These are phyloP conservation scores for Magnusiomyces sp. DNA, from an alignment of 1,139 yeast species.

Conservation along the genomic window DNA sequence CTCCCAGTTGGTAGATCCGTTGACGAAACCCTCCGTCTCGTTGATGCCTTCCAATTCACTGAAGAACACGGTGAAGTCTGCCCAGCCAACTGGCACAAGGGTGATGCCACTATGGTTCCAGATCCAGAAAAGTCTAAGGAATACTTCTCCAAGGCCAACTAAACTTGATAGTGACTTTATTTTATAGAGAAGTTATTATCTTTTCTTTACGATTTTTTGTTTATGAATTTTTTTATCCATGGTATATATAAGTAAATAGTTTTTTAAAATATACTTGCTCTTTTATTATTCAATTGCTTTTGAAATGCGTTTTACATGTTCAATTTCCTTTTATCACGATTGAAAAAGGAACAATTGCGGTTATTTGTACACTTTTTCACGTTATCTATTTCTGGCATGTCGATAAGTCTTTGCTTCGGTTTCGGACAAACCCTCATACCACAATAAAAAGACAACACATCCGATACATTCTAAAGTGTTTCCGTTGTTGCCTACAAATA, in stretches of 20 bases:
- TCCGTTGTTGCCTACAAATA: too few species aligned
- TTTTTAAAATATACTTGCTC: too few species aligned
- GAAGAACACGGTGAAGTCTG: conserved; percentile 97
- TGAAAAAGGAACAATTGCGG: too few species aligned
- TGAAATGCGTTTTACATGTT: too few species aligned
- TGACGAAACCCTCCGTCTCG: conserved; percentile 92
- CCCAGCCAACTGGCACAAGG: conserved; percentile 99
- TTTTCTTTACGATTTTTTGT: background rate
- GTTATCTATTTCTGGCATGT: too few species aligned
- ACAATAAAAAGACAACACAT: too few species aligned
- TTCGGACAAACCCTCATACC: too few species aligned
- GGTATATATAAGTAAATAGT: background rate
- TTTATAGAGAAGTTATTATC: background rate
- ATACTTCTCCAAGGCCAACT: conserved; percentile 59
- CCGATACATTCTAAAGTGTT: too few species aligned
- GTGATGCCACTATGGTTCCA: conserved; percentile 90
- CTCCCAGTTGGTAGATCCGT: conserved; percentile 98
- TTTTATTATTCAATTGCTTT: too few species aligned
- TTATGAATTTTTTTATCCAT: background rate
- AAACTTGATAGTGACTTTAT: conserved; percentile 6
- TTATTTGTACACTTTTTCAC: too few species aligned
- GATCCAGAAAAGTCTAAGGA: conserved; percentile 73
- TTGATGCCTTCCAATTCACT: conserved; percentile 98
- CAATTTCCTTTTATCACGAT: too few species aligned
- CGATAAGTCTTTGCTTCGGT: too few species aligned